Evolutionary conservation across 306 rosid species (phyloP), one percentile per base, ranked within the genome.

Genomic region (Notholithocarpus densiflorus): DNA sequence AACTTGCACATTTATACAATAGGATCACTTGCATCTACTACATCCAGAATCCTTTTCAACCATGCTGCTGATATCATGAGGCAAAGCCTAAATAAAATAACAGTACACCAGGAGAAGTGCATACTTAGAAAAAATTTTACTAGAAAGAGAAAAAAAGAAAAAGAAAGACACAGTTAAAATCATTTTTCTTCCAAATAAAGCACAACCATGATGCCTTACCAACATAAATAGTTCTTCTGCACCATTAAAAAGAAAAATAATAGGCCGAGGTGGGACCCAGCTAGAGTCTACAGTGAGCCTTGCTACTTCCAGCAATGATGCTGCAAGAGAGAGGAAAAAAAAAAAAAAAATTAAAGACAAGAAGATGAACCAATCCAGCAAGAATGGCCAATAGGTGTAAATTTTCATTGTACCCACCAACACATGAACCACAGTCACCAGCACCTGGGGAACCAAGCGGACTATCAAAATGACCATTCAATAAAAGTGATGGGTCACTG

Each of bases 401-500:
- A 73, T 31, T 70, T 81, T 74, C 60, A 52, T 79, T 55, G 76
- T 68, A 70, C 99, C 79, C 85, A 96, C 99, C 99, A 86, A 96
- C 97, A 87, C 99, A 96, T 4, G 98, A 89, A 87, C 93, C 99
- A 62, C 99, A 96, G 82, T 96, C 99, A 81, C 83, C 94, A 37
- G 99, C 99, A 23, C 99, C 99, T 4, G 99, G 99, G 71, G 99
- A 96, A 86, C 94, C 94, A 76, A 93, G 98, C 51, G 99, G 92
- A 81, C 97, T 84, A 77, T 96, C 99, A 76, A 90, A 96, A 88
- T 96, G 99, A 2, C 90, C 98, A 48, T 96, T 96, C 81, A 96
- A 77, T 81, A 96, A 77, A 81, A 96, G 92, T 21, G 99, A 93
- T 10, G 96, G 88, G 79, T 93, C 96, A 27, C 88, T 83, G 54